Base-by-base conservation (phyloP, 2,329 filamentous ascomycete species). In the Saccharata proteae region DNA sequence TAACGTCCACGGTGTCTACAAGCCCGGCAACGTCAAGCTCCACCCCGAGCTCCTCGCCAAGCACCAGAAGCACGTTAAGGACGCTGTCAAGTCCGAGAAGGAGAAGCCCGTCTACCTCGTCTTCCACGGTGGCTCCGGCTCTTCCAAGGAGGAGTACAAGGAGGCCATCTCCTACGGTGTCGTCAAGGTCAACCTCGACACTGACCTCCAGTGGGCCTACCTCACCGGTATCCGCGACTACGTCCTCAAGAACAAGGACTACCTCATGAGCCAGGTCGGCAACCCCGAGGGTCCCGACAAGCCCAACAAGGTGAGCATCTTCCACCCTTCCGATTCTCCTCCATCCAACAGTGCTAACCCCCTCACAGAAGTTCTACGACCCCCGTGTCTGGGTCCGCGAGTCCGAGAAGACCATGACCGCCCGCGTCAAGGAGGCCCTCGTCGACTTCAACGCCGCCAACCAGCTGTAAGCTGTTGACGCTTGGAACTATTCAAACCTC, bases 111-210 rank as follows among this genome's bases (percentile, higher is more conserved):
- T 96, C 55, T 96, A 86, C 77, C 84, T 98, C 53, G 90, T 98
- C 60, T 98, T 98, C 80, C 90, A 98, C 73, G 90, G 90, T 53
- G 90, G 90, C 51, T 93, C 83, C 42, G 90, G 90, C 46, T 92
- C 82, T 44, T 71, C 72, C 58, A 92, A 93, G 70, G 63, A 83
- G 48, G 90, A 98, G 67, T 98, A 81, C 73, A 70, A 68, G 42
- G 75, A 84, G 49, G 88, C 86, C 55, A 94, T 94, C 62, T 65
- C 67, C 56, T 80, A 88, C 62, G 90, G 90, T 70, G 88, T 98
- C 48, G 80, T 94, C 68, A 98, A 98, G 79, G 90, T 98, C 65
- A 98, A 98, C 71, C 71, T 98, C 51, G 90, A 98, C 65, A 98
- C 90, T 30, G 90, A 98, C 57, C 74, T 96, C 64, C 88, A 96